Evolutionary conservation across 164 flowering plant genomes (phyloP), one percentile per base, ranked within the genome.

Genomic region (Liriodendron chinense): DNA sequence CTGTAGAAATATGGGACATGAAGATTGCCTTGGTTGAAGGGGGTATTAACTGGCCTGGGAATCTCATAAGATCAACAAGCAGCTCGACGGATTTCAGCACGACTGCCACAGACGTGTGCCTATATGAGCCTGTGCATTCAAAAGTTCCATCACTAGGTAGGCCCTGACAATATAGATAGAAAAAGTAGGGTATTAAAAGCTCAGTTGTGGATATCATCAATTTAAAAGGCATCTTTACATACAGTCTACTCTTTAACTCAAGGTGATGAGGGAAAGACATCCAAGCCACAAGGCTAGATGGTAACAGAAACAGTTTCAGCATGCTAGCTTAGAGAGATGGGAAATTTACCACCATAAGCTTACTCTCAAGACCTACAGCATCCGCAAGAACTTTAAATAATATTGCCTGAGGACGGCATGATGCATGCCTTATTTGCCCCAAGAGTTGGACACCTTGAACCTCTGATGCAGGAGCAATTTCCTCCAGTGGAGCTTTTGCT

Each of bases 311-410:
- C 59, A 53, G 18, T 53, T 53, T 53, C 13, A 53, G 59, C 59
- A 53, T 12, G 59, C 18, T 53, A 7, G 18, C 59, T 53, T 53
- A 12, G 2, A 53, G 18, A 53, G 59, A 12, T 12, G 18, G 59
- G 25, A 34, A 72, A 16, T 70, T 70, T 87, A 94, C 99, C 97
- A 89, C 95, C 84, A 93, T 79, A 72, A 96, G 92, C 80, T 86
- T 90, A 79, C 94, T 87, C 79, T 94, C 96, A 81, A 96, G 89
- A 69, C 98, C 99, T 25, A 94, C 94, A 83, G 94, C 83, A 86
- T 96, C 99, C 25, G 99, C 98, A 79, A 96, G 89, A 76, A 93
- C 98, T 86, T 96, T 96, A 81, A 96, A 96, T 76, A 96, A 77
- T 49, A 96, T 92, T 57, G 98, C 99, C 76, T 96, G 87, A 68